A percentile compares a stretch with the other conserved stretches of the same genome.
Evolutionary conservation across 371 early-diverging fungal genomes (phyloP).

Genomic region (Mortierella sp.): DNA sequence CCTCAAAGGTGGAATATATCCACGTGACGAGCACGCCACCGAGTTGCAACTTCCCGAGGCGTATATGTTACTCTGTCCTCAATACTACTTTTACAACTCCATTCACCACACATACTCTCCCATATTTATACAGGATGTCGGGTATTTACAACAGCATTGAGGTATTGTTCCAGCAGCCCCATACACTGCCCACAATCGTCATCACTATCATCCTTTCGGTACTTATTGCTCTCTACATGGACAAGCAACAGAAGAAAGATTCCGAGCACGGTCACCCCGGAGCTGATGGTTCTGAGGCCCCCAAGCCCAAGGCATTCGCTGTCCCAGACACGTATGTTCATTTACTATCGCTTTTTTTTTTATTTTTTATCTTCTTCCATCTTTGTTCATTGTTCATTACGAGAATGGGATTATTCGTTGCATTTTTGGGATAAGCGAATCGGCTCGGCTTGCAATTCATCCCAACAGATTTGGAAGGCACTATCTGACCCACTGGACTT

Average conservation of each 20-base stretch:
- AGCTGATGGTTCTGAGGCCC: constrained; percentile 7
- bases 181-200: constrained; percentile 37
- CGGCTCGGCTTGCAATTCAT: neutral
- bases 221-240: constrained; percentile 32
- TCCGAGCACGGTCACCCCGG: neutral
- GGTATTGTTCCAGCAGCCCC: constrained; percentile 32
- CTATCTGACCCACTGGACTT: neutral
- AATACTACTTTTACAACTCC: neutral
- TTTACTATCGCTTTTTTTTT: neutral
- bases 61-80: neutral
- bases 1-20: too few relatives aligned
- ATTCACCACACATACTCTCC: neutral
- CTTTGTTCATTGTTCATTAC: neutral
- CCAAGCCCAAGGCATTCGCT: constrained; percentile 54
- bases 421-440: too few relatives aligned
- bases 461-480: neutral
- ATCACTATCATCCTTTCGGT: constrained; percentile 32
- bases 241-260: constrained; percentile 9
- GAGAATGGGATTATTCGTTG: too few relatives aligned
- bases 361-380: neutral
- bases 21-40: neutral
- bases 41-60: neutral
- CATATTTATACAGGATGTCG: constrained; percentile 1
- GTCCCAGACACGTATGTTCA: constrained; percentile 46
- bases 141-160: constrained; percentile 22